Base-by-base conservation (phyloP, 495 filamentous ascomycete genomes). In the Oidiodendron maius region DNA sequence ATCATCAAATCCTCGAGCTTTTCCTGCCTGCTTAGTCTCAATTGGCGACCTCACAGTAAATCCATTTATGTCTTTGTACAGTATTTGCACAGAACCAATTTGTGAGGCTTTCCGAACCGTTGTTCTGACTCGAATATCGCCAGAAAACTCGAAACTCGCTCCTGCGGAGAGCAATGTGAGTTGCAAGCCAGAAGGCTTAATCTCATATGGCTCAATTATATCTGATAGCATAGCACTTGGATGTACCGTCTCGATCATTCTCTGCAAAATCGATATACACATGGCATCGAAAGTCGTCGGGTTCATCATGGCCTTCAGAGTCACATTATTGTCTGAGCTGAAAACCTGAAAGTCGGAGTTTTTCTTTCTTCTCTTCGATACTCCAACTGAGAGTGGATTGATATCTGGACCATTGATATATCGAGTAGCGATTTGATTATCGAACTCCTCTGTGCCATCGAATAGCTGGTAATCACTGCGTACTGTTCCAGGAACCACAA, bases 311-410 rank as follows among this genome's bases (percentile, higher is more conserved):
- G 66, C 60, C 1, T 57, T 60, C 46, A 84, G 66, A 9, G 81
- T 83, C 2, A 53, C 69, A 57, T 83, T 83, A 0, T 57, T 56
- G 58, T 84, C 81, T 15, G 67, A 66, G 45, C 61, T 74, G 62
- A 75, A 84, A 32, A 83, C 71, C 18, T 71, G 71, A 52, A 71
- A 69, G 54, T 84, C 80, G 1, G 79, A 71, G 35, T 80, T 66
- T 17, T 66, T 67, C 4, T 59, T 48, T 13, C 15, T 40, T 10
- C 37, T 55, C 8, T 67, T 50, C 4, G 74, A 66, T 1, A 67
- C 61, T 0, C 77, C 76, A 36, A 71, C 67, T n/a, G 75, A 68
- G 37, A 82, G 56, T 25, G 74, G 67, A 56, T 80, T 78, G 1
- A 58, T 63, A 16, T 72, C 75, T 40, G 63, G 77, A 16, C 77